Conservation (phyloP, 176 grass and related monocot genomes). For the Paspalum notatum region DNA sequence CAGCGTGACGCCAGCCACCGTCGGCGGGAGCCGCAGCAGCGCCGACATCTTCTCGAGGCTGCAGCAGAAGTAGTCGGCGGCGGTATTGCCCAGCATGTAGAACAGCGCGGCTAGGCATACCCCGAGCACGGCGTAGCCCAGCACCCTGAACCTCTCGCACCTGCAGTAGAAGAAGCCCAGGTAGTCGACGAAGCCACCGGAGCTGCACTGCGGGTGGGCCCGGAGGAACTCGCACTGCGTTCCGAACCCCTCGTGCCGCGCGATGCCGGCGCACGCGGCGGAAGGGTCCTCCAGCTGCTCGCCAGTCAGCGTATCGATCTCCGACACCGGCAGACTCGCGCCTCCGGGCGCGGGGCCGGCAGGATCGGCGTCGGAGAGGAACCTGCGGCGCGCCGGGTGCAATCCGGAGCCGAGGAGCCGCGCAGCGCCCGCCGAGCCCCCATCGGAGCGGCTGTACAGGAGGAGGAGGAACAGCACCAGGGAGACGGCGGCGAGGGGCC, state of each 20-base stretch:
- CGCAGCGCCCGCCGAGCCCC: not conserved
- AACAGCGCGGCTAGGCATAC: slow-evolving; percentile 78
- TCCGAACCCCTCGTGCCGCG: slow-evolving; percentile 64
- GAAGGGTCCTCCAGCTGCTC: slow-evolving; percentile 64
- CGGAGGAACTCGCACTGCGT: slow-evolving; percentile 84
- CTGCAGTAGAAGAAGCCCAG: slow-evolving; percentile 78
- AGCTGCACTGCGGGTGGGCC: slow-evolving; percentile 70
- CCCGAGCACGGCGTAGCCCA: slow-evolving; percentile 72
- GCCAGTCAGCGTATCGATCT: slow-evolving; percentile 8
- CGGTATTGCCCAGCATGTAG: slow-evolving; percentile 94
- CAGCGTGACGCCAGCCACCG: slow-evolving; percentile 83
- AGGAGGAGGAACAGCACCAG: slow-evolving; percentile 72
- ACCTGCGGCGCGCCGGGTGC: slow-evolving; percentile 43
- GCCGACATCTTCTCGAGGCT: slow-evolving; percentile 93
- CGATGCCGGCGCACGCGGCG: slow-evolving; percentile 60
- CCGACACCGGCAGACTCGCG: slow-evolving; percentile 36
- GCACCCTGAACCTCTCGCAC: slow-evolving; percentile 64
- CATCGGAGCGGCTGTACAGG: slow-evolving; percentile 63
- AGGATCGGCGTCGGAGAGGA: slow-evolving; percentile 55
- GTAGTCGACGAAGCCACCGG: slow-evolving; percentile 84
- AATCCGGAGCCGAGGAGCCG: slow-evolving; percentile 20
- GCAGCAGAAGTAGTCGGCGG: slow-evolving; percentile 97
- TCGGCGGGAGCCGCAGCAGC: slow-evolving; percentile 77
- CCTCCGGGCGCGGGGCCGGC: slow-evolving; percentile 40
- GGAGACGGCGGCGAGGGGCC: slow-evolving; percentile 43